These are phyloP conservation scores for Lachnellula subtilissima DNA, from an alignment of 2,329 filamentous ascomycete species.

Conservation along the genomic window DNA sequence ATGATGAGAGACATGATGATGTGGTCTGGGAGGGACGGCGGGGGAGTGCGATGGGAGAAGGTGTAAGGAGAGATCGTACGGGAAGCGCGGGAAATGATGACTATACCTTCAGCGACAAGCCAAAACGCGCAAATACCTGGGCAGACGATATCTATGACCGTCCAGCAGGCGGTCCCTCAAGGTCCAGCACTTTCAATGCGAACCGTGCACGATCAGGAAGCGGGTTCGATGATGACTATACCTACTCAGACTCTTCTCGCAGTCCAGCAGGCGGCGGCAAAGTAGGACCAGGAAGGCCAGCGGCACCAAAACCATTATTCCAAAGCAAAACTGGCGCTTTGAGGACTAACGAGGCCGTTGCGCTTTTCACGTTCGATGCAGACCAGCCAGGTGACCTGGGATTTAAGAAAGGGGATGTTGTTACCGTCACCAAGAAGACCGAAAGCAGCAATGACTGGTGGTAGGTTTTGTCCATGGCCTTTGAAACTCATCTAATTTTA, in stretches of 20 bases:
- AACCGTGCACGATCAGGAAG: slow-evolving; percentile 38
- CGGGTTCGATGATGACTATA: slow-evolving; percentile 46
- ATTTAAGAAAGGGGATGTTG: slow-evolving; percentile 96
- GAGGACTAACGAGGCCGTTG: slow-evolving; percentile 77
- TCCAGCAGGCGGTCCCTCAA: slow-evolving; percentile 31
- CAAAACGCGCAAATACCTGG: slow-evolving; percentile 66
- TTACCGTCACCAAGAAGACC: slow-evolving; percentile 90
- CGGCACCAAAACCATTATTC: slow-evolving; percentile 87
- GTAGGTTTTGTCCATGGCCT: slow-evolving; percentile 42
- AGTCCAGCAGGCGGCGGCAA: slow-evolving; percentile 35
- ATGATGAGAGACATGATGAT: slow-evolving; percentile 77
- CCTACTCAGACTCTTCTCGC: slow-evolving; percentile 46
- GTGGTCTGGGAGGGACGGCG: slow-evolving; percentile 76
- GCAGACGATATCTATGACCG: slow-evolving; percentile 71
- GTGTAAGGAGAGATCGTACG: slow-evolving; percentile 47
- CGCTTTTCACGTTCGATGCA: slow-evolving; percentile 89
- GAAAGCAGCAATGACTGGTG: slow-evolving; percentile 96
- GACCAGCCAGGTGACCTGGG: slow-evolving; percentile 88
- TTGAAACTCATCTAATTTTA: slow-evolving; percentile 11
- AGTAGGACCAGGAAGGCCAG: slow-evolving; percentile 66
- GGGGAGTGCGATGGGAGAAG: slow-evolving; percentile 67
- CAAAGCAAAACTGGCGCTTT: slow-evolving; percentile 50
- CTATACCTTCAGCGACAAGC: slow-evolving; percentile 50
- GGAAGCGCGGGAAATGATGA: slow-evolving; percentile 39
- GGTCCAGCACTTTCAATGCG: slow-evolving; percentile 20